Evolutionary conservation across 2,329 filamentous ascomycete genomes (phyloP), one percentile per base, ranked within the genome.

Genomic region (Xylaria multiplex): DNA sequence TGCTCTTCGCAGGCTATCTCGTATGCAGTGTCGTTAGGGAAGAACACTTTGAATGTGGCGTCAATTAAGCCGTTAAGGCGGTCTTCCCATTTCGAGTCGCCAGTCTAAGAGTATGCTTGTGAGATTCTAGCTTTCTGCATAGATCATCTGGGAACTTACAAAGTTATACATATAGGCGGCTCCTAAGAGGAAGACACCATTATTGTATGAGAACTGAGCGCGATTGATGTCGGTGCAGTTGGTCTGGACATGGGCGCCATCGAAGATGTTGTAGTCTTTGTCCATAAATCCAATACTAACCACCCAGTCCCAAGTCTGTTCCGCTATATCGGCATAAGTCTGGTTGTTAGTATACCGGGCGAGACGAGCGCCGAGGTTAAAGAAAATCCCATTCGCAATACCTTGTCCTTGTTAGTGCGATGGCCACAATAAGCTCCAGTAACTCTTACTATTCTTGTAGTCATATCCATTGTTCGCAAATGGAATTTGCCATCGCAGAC

Each of bases 401-500:
- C 73, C 73, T 75, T 62, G 74, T 52, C n/a, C 50, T 27, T 3
- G 43, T 75, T 62, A 75, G 66, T 55, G 58, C 37, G 16, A 32
- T 45, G 11, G 16, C 2, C 32, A 30, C 2, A 7, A 52, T n/a
- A 9, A 27, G n/a, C 14, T 13, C 6, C 3, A 3, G 11, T 6
- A n/a, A 40, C 13, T 35, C 74, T 69, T 66, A 75, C 76, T 77
- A 64, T 77, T 77, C 70, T 77, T 77, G 59, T 77, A 77, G 65
- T 77, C 69, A 54, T 80, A 81, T 66, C 88, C 88, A 42, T 80
- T 83, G 74, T 90, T 89, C 72, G 83, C 84, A 9, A 84, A 80
- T 75, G 85, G 90, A 52, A 91, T 87, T 76, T 91, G 89, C 90
- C 90, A 91, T 70, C 85, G 85, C 67, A 92, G 74, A 16, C 90